Base-by-base conservation (phyloP, 2,329 filamentous ascomycete species). In the Fusarium xyrophilum region DNA sequence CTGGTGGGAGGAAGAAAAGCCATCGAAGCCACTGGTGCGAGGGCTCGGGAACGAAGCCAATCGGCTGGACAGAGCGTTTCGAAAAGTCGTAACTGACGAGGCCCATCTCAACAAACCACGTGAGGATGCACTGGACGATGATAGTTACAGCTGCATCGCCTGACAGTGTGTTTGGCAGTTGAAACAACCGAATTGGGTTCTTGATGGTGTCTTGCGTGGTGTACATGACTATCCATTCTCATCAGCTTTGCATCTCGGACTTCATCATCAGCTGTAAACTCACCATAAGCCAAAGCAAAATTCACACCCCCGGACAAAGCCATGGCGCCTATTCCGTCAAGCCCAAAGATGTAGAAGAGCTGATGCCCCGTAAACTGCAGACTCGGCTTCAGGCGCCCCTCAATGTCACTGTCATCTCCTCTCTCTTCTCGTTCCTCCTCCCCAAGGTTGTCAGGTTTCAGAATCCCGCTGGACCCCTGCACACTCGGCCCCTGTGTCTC, bases 281-380 rank as follows among this genome's bases (percentile, higher is more conserved):
- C 52, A 85, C 83, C 81, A 65, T 84, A 86, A 19, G 82, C 84
- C 60, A 86, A 79, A 44, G 79, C 81, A 72, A 86, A 85, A 75
- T 86, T 86, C 64, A 86, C 82, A 25, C 76, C 82, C 1, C 80
- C 84, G 0, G 83, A 84, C 5, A 86, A 44, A n/a, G 82, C 50
- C 64, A 81, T 79, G 13, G 82, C 82, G 17, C 81, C 81, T 35
- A 86, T 28, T 7, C 83, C 84, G 59, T 85, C 80, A 5, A 84
- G 68, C 3, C 81, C 69, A 46, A 85, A 81, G 17, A 86, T 76
- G 72, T 86, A 86, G 59, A 85, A 80, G 23, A 81, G 60, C 65
- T 86, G 84, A 60, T 82, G 80, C 1, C 61, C 65, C 5, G 81
- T 84, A 32, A 83, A 70, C n/a, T 69, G 69, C 9, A 72, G 56